These are phyloP conservation scores for Triticum monococcum DNA, from an alignment of 176 grass and related monocot species.

Conservation along the genomic window DNA sequence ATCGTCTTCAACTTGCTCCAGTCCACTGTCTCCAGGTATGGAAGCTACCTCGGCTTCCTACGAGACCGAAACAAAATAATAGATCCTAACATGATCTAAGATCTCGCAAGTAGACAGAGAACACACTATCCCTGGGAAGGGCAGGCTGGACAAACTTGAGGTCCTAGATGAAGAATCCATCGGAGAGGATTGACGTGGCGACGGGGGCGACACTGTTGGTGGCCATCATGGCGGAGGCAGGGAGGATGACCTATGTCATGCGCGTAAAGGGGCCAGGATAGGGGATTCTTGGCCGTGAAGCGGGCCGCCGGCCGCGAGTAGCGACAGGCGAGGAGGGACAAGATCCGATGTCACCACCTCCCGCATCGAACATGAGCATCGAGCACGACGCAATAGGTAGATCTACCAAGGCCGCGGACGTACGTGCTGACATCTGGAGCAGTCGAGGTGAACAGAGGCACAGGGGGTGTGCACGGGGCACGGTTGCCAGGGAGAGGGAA, in stretches of 20 bases:
- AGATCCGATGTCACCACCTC: not conserved
- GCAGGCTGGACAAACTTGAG: not conserved
- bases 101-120: no score
- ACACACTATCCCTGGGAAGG: no score
- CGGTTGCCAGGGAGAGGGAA: no score
- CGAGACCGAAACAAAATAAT: constrained; percentile 5
- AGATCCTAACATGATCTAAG: constrained; percentile 22
- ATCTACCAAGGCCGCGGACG: no score
- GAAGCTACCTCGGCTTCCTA: constrained; percentile 69
- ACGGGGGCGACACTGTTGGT: constrained; percentile 14
- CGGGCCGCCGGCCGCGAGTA: not conserved
- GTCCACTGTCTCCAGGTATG: constrained; percentile 63
- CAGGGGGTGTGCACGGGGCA: no score
- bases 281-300: not conserved
- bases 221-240: constrained; percentile 38
- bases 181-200: constrained; percentile 55
- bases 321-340: not conserved
- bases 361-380: no score
- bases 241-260: not conserved
- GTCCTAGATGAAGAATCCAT: constrained; percentile 61
- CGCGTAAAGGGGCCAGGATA: not conserved
- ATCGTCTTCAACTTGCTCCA: constrained; percentile 86
- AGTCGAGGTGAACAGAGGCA: no score
- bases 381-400: no score
- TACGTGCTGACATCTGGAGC: no score